Evolutionary conservation across 257 asterid species (phyloP), one percentile per base, ranked within the genome.

Genomic region (Dorcoceras hygrometricum): DNA sequence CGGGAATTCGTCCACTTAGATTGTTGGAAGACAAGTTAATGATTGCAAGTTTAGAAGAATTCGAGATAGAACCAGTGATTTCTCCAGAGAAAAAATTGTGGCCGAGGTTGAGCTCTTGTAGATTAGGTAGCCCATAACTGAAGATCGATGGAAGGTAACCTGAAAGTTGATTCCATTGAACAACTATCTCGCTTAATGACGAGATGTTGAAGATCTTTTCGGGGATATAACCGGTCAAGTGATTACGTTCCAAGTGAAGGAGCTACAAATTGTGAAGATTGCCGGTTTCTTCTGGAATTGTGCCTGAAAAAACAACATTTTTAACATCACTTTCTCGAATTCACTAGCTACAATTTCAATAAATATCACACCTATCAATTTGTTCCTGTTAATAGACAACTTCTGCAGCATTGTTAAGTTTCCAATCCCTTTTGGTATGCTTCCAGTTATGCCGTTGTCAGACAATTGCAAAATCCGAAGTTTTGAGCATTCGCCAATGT

Each of bases 61-160:
- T 81, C 25, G 81, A 68, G 46, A 81, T 65, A 1, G 77, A 68
- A n/a, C 29, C 20, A 1, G 86, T 81, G 29, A 81, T 63, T 9
- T 23, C 51, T n/a, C 86, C 86, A 19, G 19, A 25, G 24, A 82
- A 43, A 23, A 2, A 4, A 61, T 78, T 82, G 5, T 1, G 4
- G 4, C 16, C 0, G 3, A 81, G 32, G 62, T 29, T 9, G 29
- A 83, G 63, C 1, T 1, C 14, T 57, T 56, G 54, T 18, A 77
- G 60, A 36, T 64, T 61, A 7, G 81, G 79, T 18, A 77, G 62
- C 18, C 50, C 31, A 55, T 50, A 9, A 23, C 79, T 75, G 3
- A 73, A 31, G 23, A 5, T 23, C 14, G 66, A 28, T 9, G 82
- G 80, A 64, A 82, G 77, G 0, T 59, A 1, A 8, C 83, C 86